Conservation (phyloP, 371 early-diverging fungal species). For the Rhizopus microsporus region DNA sequence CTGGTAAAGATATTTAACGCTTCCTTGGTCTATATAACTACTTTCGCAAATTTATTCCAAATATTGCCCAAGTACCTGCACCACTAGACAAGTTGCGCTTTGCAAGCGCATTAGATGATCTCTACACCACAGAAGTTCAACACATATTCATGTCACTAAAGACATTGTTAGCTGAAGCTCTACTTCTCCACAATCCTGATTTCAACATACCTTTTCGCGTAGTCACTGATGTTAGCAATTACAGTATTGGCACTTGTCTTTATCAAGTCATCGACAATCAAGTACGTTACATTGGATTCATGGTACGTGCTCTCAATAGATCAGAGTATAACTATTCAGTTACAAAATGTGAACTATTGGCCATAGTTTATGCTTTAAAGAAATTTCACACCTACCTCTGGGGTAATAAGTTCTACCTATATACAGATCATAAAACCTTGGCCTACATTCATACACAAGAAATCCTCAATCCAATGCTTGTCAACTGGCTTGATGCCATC, state of each 20-base stretch:
- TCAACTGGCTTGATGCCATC: conserved; percentile 23
- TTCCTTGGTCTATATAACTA: conserved; percentile 26
- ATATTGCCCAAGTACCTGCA: conserved; percentile 10
- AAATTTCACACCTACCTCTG: neutral
- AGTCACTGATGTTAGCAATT: conserved; percentile 37
- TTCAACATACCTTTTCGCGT: conserved; percentile 17
- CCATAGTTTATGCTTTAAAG: neutral
- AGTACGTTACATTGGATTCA: conserved; percentile 3
- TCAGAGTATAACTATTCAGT: conserved; percentile 1
- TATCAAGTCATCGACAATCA: conserved; percentile 5
- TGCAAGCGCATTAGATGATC: neutral
- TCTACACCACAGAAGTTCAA: conserved; percentile 4
- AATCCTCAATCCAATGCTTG: conserved; percentile 9
- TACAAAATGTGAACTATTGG: conserved; percentile 6
- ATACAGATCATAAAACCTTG: conserved; percentile 5
- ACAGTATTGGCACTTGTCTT: conserved; percentile 29
- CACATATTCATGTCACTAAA: too few relatives aligned
- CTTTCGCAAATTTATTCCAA: conserved; percentile 19
- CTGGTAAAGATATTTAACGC: conserved; percentile 17
- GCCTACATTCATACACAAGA: conserved; percentile 15
- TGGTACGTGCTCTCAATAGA: neutral
- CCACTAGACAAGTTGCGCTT: conserved; percentile 26
- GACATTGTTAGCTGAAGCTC: too few relatives aligned
- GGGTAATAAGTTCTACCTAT: neutral
- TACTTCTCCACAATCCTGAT: too few relatives aligned